Evolutionary conservation across 2,329 filamentous ascomycete genomes (phyloP).

Genomic region (Tolypocladium ophioglossoides): DNA sequence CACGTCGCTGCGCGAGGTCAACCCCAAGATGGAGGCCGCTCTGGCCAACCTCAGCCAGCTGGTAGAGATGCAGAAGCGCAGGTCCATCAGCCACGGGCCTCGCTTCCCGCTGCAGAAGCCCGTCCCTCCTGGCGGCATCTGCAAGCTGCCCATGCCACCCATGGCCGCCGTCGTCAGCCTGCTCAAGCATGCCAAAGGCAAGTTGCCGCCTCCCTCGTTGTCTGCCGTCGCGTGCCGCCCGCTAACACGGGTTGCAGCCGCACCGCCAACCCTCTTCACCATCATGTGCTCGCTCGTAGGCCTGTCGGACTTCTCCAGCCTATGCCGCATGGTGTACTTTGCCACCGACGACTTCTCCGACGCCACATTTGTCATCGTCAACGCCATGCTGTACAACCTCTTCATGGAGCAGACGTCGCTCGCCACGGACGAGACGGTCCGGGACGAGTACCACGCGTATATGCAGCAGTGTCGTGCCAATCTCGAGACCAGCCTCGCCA

Average conservation of each 20-base stretch:
- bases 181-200: conserved; percentile 37
- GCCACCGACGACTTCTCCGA: conserved; percentile 39
- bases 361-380: conserved; percentile 39
- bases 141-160: conserved; percentile 45
- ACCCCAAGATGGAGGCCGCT: conserved; percentile 41
- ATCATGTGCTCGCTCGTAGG: conserved; percentile 39
- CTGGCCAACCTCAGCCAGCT: conserved; percentile 41
- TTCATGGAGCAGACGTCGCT: conserved; percentile 34
- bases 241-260: conserved; percentile 19
- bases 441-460: conserved; percentile 26
- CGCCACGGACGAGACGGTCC: conserved; percentile 18
- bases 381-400: conserved; percentile 37
- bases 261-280: conserved; percentile 37
- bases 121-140: conserved; percentile 33
- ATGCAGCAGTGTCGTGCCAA: conserved; percentile 34
- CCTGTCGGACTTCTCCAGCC: conserved; percentile 36
- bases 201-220: not conserved
- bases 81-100: conserved; percentile 28
- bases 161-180: conserved; percentile 37
- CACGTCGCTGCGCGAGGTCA: conserved; percentile 32
- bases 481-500: conserved; percentile 37
- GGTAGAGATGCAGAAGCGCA: conserved; percentile 36
- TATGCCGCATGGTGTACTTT: conserved; percentile 41
- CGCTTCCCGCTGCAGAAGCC: conserved; percentile 35
- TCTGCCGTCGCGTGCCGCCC: not conserved